Conservation (phyloP, 2,329 filamentous ascomycete species). For the Fusarium sp. region DNA sequence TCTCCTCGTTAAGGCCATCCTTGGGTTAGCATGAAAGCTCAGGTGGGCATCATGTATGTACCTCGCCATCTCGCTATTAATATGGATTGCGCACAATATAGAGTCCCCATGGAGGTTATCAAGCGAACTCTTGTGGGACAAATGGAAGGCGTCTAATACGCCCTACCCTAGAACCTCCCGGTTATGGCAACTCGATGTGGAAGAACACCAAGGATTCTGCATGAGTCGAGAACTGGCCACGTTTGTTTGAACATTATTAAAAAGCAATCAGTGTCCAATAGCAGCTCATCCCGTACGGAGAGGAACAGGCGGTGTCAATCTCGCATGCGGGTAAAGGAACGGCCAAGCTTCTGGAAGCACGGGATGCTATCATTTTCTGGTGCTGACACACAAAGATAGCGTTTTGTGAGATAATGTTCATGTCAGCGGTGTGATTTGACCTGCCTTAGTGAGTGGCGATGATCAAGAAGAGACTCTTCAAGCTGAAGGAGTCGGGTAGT, state of each 20-base stretch:
- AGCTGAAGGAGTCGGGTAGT: neutral
- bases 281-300: neutral
- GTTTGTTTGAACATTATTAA: neutral
- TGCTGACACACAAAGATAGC: neutral
- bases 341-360: neutral
- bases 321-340: neutral
- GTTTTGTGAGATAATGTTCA: neutral
- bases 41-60: neutral
- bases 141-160: neutral
- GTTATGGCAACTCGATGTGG: neutral
- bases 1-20: neutral
- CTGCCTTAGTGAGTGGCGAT: neutral
- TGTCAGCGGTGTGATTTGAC: neutral
- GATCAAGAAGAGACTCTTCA: neutral
- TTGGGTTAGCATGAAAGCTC: conserved; percentile 17
- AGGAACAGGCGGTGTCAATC: neutral
- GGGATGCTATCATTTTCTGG: neutral
- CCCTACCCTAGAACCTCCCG: neutral
- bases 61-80: conserved; percentile 1
- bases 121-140: neutral
- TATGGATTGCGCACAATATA: neutral
- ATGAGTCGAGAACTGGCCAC: neutral
- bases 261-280: neutral
- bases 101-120: neutral
- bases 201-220: neutral